Evolutionary conservation across 768 basidiomycete genomes (phyloP), one percentile per base, ranked within the genome.

Genomic region (Amanita fuliginea): DNA sequence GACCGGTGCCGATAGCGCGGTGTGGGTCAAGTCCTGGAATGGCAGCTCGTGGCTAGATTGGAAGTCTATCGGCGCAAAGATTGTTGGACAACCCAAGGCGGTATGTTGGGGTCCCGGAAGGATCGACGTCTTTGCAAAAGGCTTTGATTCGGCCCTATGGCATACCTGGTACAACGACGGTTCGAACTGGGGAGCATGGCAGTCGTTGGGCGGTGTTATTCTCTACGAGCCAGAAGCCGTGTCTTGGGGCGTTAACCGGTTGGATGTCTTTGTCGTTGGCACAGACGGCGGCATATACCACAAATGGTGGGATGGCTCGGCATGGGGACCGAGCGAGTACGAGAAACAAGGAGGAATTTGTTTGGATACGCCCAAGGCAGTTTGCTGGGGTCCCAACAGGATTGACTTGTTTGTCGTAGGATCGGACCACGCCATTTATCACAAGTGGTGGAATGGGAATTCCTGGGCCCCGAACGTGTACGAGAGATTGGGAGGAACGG

Each of bases 401-500:
- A 32, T 32, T 32, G 32, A 32, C 32, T 32, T 32, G 43, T 55
- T 22, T 55, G 52, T 36, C 36, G 37, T 22, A 41, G 52, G 52
- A 11, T 36, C 37, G 9, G 42, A 52, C 34, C 35, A 28, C 33
- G 41, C 30, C n/a, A 32, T 53, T n/a, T 53, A 32, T 19, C 54
- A 55, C 34, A 55, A 55, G 42, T 55, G 45, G 45, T 55, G 51
- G 51, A 33, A 10, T 14, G 21, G n/a, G 4, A 10, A 13, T 32
- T 13, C 32, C 5, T 55, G 54, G 54, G 51, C 45, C 22, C 28
- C 51, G 22, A 9, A 18, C 36, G 10, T 39, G 13, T 52, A 47
- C n/a, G 51, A 52, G 47, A 49, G 47, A 13, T 26, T 54, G 39
- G 53, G 53, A 11, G 32, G 32, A 32, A 32, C 32, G 1, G 0